phyloP scores from a whole-genome alignment of 257 asterid genomes.

The Echites panduratus region DNA sequence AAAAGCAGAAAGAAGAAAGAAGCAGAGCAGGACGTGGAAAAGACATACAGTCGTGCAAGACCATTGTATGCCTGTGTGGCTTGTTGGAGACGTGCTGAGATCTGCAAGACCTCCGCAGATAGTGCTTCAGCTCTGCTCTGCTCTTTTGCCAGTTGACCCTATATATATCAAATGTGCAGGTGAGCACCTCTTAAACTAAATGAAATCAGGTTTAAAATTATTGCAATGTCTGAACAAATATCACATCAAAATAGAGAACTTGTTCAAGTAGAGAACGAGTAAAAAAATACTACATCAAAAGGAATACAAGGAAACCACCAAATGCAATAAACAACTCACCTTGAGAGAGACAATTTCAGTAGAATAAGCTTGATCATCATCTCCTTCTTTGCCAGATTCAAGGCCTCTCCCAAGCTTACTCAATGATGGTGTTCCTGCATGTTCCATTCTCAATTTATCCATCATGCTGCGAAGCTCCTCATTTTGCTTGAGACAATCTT shows the following conservation, averaged over 20 bases:
- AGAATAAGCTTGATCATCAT: conserved; percentile 26
- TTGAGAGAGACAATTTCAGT: conserved; percentile 55
- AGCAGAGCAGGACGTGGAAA: conserved; percentile 6
- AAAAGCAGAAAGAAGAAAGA: neutral
- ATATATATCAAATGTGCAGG: conserved; percentile 13
- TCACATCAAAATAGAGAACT: neutral
- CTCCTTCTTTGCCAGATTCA: conserved; percentile 35
- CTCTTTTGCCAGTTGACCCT: conserved; percentile 71
- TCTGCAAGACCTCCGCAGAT: conserved; percentile 73
- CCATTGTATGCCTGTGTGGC: conserved; percentile 63
- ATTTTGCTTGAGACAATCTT: conserved; percentile 67
- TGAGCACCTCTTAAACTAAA: neutral
- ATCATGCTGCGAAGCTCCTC: conserved; percentile 75
- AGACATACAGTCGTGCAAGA: conserved; percentile 72
- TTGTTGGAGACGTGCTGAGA: conserved; percentile 79
- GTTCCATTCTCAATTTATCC: conserved; percentile 62
- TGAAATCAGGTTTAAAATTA: neutral
- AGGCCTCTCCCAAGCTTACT: conserved; percentile 29
- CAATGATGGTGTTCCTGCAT: conserved; percentile 33
- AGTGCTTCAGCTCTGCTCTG: conserved; percentile 81
- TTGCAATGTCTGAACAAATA: neutral
- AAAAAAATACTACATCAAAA: neutral
- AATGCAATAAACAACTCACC: conserved; percentile 31
- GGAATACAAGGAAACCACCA: neutral
- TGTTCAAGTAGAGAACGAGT: neutral